Percentiles rank a stretch among this genome's conserved stretches.
Conservation (phyloP, 805 yeast species). For the Barnettozyma wickerhamii region DNA sequence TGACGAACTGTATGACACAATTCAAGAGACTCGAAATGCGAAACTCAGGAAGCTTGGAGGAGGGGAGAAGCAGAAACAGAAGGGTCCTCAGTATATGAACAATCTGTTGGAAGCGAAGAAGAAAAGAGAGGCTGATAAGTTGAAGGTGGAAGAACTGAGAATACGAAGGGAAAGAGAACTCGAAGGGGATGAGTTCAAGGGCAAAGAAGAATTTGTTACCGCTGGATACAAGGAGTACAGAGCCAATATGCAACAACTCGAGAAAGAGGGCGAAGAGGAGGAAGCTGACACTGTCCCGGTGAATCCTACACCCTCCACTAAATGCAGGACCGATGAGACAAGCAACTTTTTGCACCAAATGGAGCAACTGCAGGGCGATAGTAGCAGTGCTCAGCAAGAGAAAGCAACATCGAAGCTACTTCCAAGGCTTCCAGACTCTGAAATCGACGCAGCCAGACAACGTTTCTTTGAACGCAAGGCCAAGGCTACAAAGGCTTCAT, state of each 20-base stretch:
- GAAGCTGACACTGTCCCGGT: not conserved
- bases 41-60: constrained; percentile 5
- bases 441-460: constrained; percentile 13
- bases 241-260: constrained; percentile 7
- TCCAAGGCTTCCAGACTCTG: constrained; percentile 15
- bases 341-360: constrained; percentile 5
- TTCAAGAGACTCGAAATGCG: constrained; percentile 22
- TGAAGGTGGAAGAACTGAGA: constrained; percentile 34
- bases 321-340: constrained; percentile 9
- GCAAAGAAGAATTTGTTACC: constrained; percentile 45
- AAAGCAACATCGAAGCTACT: constrained; percentile 8
- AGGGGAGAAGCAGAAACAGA: not conserved
- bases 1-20: constrained; percentile 44
- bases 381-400: not conserved
- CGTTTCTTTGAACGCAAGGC: constrained; percentile 15
- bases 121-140: constrained; percentile 41
- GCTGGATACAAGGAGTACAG: constrained; percentile 38
- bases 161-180: constrained; percentile 33
- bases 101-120: constrained; percentile 40
- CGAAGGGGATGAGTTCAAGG: constrained; percentile 36
- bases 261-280: constrained; percentile 1
- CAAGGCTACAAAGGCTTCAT: not conserved
- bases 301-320: no score
- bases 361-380: constrained; percentile 1
- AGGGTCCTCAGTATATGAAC: constrained; percentile 34